These are phyloP conservation scores for Royoungia palumana DNA, from an alignment of 768 basidiomycete species.

Conservation along the genomic window DNA sequence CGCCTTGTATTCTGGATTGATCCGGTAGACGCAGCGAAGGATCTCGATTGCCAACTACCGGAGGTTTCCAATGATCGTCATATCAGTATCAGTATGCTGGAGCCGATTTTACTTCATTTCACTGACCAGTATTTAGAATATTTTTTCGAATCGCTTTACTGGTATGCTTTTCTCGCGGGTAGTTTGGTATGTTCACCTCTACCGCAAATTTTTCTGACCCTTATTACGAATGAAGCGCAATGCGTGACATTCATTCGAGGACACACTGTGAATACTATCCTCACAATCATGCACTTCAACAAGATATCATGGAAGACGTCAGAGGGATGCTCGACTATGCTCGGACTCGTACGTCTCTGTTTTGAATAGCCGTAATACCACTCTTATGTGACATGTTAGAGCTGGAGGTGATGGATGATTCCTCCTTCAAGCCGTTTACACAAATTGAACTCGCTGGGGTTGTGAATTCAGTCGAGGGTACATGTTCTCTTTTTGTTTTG, in stretches of 20 bases:
- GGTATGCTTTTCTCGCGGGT: constrained; percentile 1
- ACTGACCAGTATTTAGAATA: constrained; percentile 8
- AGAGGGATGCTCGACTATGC: constrained; percentile 18
- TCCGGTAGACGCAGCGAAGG: neutral
- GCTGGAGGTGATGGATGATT: constrained; percentile 11
- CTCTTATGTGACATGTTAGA: neutral
- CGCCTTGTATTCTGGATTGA: constrained; percentile 19
- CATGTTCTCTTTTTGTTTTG: too few species aligned
- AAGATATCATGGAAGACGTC: constrained; percentile 7
- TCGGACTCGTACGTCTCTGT: constrained; percentile 3
- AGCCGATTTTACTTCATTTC: neutral
- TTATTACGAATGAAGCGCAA: neutral
- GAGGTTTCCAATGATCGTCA: constrained; percentile 4
- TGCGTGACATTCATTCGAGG: constrained; percentile 9
- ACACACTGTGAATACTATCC: constrained; percentile 18
- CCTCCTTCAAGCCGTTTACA: constrained; percentile 13
- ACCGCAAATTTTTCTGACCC: neutral
- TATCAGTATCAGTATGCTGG: constrained; percentile 15
- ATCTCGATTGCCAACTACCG: constrained; percentile 1
- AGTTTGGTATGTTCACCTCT: neutral
- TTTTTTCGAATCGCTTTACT: constrained; percentile 10
- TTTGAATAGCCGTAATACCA: neutral
- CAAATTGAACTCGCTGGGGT: constrained; percentile 13
- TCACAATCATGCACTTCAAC: neutral
- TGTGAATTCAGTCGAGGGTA: constrained; percentile 14